A percentile compares a stretch with the other conserved stretches of the same genome.
Evolutionary conservation across 768 basidiomycete species (phyloP).

Genomic region (Tulasnella sp.): DNA sequence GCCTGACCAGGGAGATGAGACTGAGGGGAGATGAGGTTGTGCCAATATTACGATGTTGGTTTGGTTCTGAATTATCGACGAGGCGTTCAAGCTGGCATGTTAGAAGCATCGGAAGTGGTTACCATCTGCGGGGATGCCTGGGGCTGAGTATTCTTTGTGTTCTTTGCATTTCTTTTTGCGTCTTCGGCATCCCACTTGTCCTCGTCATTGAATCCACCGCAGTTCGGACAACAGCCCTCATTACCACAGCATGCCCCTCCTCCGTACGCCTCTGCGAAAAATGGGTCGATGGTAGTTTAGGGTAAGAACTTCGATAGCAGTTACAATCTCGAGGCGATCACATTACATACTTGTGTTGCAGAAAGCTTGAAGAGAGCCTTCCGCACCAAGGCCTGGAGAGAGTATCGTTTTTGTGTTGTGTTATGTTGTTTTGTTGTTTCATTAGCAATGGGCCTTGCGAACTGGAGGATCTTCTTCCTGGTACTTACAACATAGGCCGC

Average conservation of each 20-base stretch:
- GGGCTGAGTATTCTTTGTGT: no score
- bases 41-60: no score
- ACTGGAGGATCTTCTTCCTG: no score
- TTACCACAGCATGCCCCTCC: not conserved
- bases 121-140: no score
- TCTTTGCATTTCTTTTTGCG: constrained; percentile 22
- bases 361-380: not conserved
- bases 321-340: not conserved
- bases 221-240: not conserved
- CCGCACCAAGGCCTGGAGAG: not conserved
- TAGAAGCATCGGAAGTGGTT: no score
- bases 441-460: not conserved
- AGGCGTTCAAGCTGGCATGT: no score
- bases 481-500: not conserved
- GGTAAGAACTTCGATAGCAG: no score
- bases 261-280: not conserved
- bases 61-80: no score
- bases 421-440: not conserved
- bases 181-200: constrained; percentile 20
- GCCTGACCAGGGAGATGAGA: no score
- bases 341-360: not conserved
- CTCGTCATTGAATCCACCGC: constrained; percentile 4
- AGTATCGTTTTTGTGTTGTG: no score
- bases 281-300: not conserved
- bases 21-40: no score